Conservation (phyloP, 768 basidiomycete genomes). For the Mycena maculata region DNA sequence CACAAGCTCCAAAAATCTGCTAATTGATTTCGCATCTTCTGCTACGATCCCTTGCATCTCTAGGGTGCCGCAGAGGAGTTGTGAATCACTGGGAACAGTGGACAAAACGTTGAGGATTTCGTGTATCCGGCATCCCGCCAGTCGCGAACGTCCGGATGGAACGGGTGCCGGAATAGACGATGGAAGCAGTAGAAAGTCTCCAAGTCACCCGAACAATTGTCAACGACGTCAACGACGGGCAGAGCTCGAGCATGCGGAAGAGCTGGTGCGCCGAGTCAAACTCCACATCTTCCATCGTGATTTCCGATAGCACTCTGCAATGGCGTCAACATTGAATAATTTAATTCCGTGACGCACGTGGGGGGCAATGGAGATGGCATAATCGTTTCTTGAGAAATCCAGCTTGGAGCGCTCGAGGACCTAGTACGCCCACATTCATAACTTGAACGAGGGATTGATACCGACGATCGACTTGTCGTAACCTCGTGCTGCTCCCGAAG, state of each 20-base stretch:
- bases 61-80: background rate
- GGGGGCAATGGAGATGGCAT: slow-evolving; percentile 30
- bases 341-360: slow-evolving; percentile 12
- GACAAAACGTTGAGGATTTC: too few relatives aligned
- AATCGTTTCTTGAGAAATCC: slow-evolving; percentile 33
- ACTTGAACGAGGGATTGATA: background rate
- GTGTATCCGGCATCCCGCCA: too few relatives aligned
- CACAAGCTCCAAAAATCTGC: background rate
- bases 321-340: slow-evolving; percentile 4
- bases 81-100: background rate
- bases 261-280: too few relatives aligned
- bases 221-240: too few relatives aligned
- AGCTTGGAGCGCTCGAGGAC: slow-evolving; percentile 30
- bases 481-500: slow-evolving; percentile 30
- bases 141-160: too few relatives aligned
- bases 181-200: too few relatives aligned
- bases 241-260: too few relatives aligned
- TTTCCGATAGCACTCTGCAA: slow-evolving; percentile 25
- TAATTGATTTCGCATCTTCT: background rate
- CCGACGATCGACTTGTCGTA: slow-evolving; percentile 6
- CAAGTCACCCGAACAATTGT: too few relatives aligned
- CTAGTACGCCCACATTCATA: background rate
- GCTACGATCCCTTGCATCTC: background rate
- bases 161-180: too few relatives aligned
- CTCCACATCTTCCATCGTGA: slow-evolving; percentile 23